Conservation (phyloP, 176 grass and related monocot genomes). For the Phragmites australis region DNA sequence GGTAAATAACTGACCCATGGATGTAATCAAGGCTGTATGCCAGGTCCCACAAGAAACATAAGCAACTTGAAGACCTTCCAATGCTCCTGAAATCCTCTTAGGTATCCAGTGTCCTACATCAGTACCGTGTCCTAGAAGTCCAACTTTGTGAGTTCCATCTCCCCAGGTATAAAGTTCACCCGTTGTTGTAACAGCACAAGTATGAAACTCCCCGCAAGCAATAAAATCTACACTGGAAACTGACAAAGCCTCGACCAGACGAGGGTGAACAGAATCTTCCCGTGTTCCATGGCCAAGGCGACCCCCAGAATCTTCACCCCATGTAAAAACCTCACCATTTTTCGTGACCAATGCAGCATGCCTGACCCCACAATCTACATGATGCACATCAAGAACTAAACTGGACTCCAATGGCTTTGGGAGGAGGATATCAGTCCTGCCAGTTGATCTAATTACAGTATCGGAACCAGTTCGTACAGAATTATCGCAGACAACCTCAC, state of each 20-base stretch:
- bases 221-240: slow-evolving; percentile 68
- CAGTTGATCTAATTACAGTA: slow-evolving; percentile 47
- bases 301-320: slow-evolving; percentile 95
- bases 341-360: slow-evolving; percentile 81
- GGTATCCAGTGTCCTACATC: slow-evolving; percentile 92
- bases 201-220: slow-evolving; percentile 93
- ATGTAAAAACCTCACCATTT: slow-evolving; percentile 92
- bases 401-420: slow-evolving; percentile 84
- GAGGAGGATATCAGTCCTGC: slow-evolving; percentile 62
- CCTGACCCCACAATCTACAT: slow-evolving; percentile 82
- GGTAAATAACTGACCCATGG: slow-evolving; percentile 81
- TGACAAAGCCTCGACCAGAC: slow-evolving; percentile 68
- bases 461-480: slow-evolving; percentile 45
- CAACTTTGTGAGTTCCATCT: slow-evolving; percentile 78
- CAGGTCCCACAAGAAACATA: slow-evolving; percentile 90
- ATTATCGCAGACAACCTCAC: slow-evolving; percentile 74
- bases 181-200: slow-evolving; percentile 70
- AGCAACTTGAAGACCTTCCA: slow-evolving; percentile 79
- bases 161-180: slow-evolving; percentile 97
- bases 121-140: slow-evolving; percentile 91
- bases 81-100: slow-evolving; percentile 77
- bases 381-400: slow-evolving; percentile 84
- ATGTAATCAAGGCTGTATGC: slow-evolving; percentile 92
- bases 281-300: slow-evolving; percentile 82
- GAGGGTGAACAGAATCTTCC: slow-evolving; percentile 65